phyloP scores from a whole-genome alignment of 148 eudicot species.

The Chenopodium quinoa region DNA sequence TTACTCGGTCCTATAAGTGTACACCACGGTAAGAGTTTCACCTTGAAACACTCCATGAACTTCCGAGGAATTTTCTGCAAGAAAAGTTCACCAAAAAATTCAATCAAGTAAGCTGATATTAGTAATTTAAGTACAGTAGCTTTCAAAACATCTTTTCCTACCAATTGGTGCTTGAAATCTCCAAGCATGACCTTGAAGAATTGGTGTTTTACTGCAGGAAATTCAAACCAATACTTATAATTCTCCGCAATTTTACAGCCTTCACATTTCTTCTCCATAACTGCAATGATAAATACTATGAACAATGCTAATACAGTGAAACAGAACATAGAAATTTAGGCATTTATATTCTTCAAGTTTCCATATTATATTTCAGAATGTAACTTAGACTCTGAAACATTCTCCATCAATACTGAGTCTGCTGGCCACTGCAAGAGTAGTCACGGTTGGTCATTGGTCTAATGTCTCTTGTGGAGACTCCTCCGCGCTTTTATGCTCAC shows the following conservation, averaged over 20 bases:
- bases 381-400: too few relatives aligned
- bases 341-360: neutral
- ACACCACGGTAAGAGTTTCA: neutral
- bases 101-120: too few relatives aligned
- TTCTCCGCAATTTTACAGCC: neutral
- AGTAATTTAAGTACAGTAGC: neutral
- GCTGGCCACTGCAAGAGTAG: too few relatives aligned
- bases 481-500: too few relatives aligned
- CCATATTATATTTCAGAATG: too few relatives aligned
- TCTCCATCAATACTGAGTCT: too few relatives aligned
- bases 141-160: neutral
- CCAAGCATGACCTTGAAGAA: slow-evolving; percentile 18
- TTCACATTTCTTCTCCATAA: slow-evolving; percentile 3
- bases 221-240: slow-evolving; percentile 9
- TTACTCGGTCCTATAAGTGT: slow-evolving; percentile 17
- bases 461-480: too few relatives aligned
- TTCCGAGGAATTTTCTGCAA: slow-evolving; percentile 18
- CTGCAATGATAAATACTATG: neutral
- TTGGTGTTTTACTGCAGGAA: slow-evolving; percentile 2
- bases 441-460: too few relatives aligned
- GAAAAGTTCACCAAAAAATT: neutral
- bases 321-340: neutral
- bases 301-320: neutral
- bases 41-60: slow-evolving; percentile 11
- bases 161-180: neutral